A percentile compares a stretch with the other conserved stretches of the same genome.
Evolutionary conservation across 2,329 filamentous ascomycete species (phyloP).

Genomic region (Stromatinia cepivora): DNA sequence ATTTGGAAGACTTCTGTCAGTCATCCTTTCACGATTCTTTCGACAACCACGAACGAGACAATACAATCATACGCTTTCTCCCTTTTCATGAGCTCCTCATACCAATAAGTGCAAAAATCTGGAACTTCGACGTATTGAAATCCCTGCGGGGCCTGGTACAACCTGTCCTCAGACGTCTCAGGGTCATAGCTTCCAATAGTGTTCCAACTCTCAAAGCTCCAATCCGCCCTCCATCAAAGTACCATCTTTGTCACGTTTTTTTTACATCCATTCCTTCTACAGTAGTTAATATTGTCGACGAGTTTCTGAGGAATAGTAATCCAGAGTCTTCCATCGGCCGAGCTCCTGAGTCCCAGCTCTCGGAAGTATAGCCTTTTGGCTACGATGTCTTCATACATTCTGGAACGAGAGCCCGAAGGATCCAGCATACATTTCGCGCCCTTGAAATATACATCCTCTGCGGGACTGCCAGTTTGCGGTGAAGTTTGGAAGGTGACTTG

Average conservation of each 20-base stretch:
- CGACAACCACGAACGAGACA: neutral
- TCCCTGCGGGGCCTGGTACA: neutral
- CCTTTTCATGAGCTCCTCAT: neutral
- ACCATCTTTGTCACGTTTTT: neutral
- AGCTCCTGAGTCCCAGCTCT: neutral
- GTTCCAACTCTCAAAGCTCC: neutral
- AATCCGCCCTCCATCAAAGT: neutral
- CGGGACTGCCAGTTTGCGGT: neutral
- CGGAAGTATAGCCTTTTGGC: accelerated
- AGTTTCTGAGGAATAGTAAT: neutral
- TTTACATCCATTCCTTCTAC: too few relatives aligned
- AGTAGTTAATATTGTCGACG: neutral
- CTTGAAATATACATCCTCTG: neutral
- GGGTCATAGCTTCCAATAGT: too few relatives aligned
- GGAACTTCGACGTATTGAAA: neutral
- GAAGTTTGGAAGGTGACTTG: neutral
- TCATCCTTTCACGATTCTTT: too few relatives aligned
- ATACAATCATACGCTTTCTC: too few relatives aligned
- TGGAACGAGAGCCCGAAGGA: neutral
- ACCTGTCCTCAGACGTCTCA: too few relatives aligned
- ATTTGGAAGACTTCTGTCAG: neutral
- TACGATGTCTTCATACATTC: neutral
- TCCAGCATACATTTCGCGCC: neutral
- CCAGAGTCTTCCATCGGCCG: too few relatives aligned
- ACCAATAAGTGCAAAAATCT: neutral